Evolutionary conservation across 129 eudicot species (phyloP).

Genomic region (Gnaphalium uliginosum): DNA sequence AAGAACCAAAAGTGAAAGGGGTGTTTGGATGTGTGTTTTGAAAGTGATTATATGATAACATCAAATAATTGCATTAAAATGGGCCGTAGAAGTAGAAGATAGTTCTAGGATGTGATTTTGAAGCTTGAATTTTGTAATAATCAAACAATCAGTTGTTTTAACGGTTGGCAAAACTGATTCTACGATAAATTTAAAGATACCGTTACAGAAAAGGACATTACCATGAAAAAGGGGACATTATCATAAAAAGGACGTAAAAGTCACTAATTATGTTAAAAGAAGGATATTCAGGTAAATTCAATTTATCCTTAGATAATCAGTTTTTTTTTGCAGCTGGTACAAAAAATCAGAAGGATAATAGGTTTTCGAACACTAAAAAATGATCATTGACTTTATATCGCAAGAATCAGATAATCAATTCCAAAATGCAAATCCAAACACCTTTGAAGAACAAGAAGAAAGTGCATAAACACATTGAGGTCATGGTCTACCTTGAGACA

Average conservation of each 20-base stretch:
- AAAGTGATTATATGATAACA: not conserved
- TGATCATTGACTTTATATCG: no score
- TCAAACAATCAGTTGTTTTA: not conserved
- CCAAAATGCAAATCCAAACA: not conserved
- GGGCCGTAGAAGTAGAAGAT: not conserved
- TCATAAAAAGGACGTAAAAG: not conserved
- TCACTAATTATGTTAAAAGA: no score
- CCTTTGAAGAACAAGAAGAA: not conserved
- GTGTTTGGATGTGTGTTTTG: not conserved
- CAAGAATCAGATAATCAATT: no score
- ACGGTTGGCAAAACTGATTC: not conserved
- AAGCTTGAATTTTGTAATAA: slow-evolving; percentile 16
- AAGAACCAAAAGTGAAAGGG: not conserved
- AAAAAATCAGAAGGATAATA: no score
- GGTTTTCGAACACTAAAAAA: no score
- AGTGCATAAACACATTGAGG: slow-evolving; percentile 14
- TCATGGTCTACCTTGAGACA: slow-evolving; percentile 72
- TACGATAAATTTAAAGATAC: not conserved
- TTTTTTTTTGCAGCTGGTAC: no score
- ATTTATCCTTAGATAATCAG: no score
- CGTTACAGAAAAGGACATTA: not conserved
- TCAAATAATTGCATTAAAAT: not conserved
- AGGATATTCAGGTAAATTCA: no score
- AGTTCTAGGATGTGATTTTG: not conserved
- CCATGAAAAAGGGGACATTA: not conserved